Conservation (phyloP, 352 stramenopile genomes). For the Phytopythium aichiense region DNA sequence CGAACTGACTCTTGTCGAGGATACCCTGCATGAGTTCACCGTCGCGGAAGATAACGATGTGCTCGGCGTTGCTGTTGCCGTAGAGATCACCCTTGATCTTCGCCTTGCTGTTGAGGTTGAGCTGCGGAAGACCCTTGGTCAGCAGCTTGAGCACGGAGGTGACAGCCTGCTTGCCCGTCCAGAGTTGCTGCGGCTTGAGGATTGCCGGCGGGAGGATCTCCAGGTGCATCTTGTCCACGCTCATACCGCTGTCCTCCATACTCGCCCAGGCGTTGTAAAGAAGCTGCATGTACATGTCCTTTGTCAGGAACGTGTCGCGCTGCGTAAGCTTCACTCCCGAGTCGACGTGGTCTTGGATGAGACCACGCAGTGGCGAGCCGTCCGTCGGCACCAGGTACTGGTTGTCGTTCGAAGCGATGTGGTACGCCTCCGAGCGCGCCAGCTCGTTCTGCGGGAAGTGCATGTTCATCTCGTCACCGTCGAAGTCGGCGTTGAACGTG, state of each 20-base stretch:
- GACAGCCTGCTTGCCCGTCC: slow-evolving; percentile 99
- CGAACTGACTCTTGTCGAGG: slow-evolving; percentile 99
- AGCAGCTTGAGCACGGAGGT: slow-evolving; percentile 96
- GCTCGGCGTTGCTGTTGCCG: slow-evolving; percentile 92
- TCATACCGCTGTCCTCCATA: slow-evolving; percentile 92
- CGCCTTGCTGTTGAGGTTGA: slow-evolving; percentile 93
- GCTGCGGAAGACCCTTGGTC: slow-evolving; percentile 83
- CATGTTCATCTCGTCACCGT: slow-evolving; percentile 99
- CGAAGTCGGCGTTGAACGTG: slow-evolving; percentile 99
- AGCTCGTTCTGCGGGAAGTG: slow-evolving; percentile 99
- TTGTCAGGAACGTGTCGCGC: slow-evolving; percentile 97
- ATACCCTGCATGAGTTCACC: slow-evolving; percentile 96
- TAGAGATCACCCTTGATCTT: slow-evolving; percentile 97
- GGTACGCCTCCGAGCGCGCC: slow-evolving; percentile 95
- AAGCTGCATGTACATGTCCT: slow-evolving; percentile 99
- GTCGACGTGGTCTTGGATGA: slow-evolving; percentile 99
- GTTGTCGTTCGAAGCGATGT: slow-evolving; percentile 97
- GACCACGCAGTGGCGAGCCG: slow-evolving; percentile 95
- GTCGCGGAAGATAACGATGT: slow-evolving; percentile 95
- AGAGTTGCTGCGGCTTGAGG: slow-evolving; percentile 95
- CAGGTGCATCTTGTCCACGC: slow-evolving; percentile 87
- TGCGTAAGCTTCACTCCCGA: slow-evolving; percentile 98
- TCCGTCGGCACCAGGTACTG: slow-evolving; percentile 98
- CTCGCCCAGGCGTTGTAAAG: slow-evolving; percentile 94
- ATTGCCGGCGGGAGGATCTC: slow-evolving; percentile 96